Base-by-base conservation (phyloP, 352 stramenopile genomes). In the Globisporangium perplexum region DNA sequence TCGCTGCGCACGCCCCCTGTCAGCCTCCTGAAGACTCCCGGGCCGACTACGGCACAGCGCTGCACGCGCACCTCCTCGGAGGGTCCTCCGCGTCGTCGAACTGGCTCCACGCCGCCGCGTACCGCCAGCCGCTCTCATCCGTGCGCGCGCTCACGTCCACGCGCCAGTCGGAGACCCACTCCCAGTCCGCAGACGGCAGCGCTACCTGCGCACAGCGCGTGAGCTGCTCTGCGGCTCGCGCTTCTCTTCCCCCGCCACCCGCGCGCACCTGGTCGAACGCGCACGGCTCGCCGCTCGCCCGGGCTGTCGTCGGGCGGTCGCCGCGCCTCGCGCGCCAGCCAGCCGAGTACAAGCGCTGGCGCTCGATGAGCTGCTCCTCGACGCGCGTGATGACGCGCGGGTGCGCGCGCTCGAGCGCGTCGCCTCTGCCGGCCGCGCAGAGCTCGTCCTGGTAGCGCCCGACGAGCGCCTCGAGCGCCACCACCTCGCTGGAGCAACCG, bases 371-470 rank as follows among this genome's bases (percentile, higher is more conserved):
- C 51, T 81, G 68, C 42, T 88, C 78, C 22, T 71, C 65, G 3
- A 72, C 62, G 12, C 66, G 68, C 47, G 31, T 38, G 31, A 60
- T 20, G 60, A 59, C 10, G 49, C 43, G 43, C 56, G 64, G 23
- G 23, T 53, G 17, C 22, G 31, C 7, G 41, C 57, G 6, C 30
- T 46, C 7, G 42, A 33, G 17, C 50, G 48, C 30, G 31, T 41
- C 7, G 11, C 36, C 7, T 28, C 22, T 18, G 38, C 47, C 24
- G n/a, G 44, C 42, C 20, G 31, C 38, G 42, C 47, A 30, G 7
- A 90, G 63, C 42, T 88, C 71, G 42, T 74, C 60, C 56, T 90
- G 79, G 57, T 86, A 88, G 28, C 72, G 66, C 43, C 71, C 61
- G 38, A 88, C 69, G n/a, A 90, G 62, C 42, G 57, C 47, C 55